These are phyloP conservation scores for Solanum acaule DNA, from an alignment of 257 asterid genomes.

Conservation along the genomic window DNA sequence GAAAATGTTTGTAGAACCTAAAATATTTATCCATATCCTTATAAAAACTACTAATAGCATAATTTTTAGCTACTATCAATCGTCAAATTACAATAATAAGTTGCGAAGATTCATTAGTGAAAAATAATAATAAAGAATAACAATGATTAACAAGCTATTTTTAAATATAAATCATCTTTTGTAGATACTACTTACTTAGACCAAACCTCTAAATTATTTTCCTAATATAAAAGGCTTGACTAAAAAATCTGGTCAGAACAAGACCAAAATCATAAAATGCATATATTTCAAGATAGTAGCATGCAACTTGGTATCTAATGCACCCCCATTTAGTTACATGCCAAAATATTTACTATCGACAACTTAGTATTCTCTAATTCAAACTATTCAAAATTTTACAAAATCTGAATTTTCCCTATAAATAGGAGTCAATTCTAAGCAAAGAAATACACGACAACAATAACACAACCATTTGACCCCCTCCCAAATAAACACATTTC, in stretches of 20 bases:
- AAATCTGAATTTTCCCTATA: background rate
- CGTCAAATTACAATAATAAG: too few species aligned
- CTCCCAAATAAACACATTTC: background rate
- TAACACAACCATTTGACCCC: background rate
- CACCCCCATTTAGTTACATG: background rate
- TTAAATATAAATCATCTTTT: background rate
- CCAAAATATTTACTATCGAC: background rate
- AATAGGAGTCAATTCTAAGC: background rate
- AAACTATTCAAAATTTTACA: too few species aligned
- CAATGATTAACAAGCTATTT: too few species aligned
- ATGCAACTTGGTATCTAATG: background rate
- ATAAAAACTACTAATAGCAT: too few species aligned
- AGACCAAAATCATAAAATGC: background rate
- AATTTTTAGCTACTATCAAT: too few species aligned
- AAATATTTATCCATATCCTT: too few species aligned
- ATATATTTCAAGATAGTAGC: background rate
- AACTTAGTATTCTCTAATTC: background rate
- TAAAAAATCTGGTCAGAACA: background rate
- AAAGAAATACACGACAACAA: background rate
- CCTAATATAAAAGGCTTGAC: background rate
- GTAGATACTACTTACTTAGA: background rate
- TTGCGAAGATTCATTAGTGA: too few species aligned
- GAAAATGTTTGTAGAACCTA: too few species aligned
- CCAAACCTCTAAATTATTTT: background rate
- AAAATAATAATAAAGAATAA: too few species aligned